Evolutionary conservation across 148 eudicot genomes (phyloP).

Genomic region (Gaultheria prostrata): DNA sequence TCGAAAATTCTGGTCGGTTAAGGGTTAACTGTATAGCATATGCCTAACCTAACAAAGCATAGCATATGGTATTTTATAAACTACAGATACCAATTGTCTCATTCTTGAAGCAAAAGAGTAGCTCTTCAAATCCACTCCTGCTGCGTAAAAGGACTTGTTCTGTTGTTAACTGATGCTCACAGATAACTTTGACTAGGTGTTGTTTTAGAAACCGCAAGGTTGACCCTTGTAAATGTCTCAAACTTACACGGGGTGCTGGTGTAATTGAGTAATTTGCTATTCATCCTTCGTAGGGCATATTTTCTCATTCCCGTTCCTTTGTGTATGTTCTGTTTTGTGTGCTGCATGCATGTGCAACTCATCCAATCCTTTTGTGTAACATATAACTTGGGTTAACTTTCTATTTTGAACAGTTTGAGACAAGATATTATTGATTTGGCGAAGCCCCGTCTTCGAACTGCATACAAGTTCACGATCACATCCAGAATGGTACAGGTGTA

Average conservation of each 20-base stretch:
- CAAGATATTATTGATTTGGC: constrained; percentile 80
- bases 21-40: neutral
- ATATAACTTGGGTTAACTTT: constrained; percentile 2
- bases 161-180: neutral
- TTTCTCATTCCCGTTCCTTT: neutral
- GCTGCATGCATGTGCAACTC: neutral
- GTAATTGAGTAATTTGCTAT: neutral
- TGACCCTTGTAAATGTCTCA: neutral
- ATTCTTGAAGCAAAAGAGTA: neutral
- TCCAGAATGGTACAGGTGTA: constrained; percentile 86
- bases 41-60: neutral
- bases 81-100: neutral
- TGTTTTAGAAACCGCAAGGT: neutral
- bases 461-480: constrained; percentile 66
- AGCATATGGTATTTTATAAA: neutral
- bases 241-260: neutral
- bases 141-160: neutral
- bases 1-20: neutral
- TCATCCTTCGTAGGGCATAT: neutral
- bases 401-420: constrained; percentile 57
- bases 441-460: constrained; percentile 63
- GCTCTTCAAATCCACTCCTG: neutral
- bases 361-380: neutral
- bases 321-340: neutral
- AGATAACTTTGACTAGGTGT: neutral